Base-by-base conservation (phyloP, 306 rosid species). In the Rosa persica region DNA sequence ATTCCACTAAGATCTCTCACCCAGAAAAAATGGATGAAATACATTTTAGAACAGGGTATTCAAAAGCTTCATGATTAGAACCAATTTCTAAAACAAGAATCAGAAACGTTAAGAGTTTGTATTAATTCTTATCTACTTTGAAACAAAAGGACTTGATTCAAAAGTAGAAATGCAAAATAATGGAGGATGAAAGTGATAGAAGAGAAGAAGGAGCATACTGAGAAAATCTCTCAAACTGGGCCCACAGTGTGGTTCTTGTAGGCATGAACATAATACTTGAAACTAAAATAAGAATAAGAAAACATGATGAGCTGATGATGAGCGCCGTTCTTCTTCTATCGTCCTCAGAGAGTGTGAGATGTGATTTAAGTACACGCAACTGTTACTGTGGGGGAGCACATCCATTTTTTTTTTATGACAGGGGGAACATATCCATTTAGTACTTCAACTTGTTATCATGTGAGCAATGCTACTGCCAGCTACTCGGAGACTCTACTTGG, bases 171-270 rank as follows among this genome's bases (percentile, higher is more conserved):
- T 11, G 27, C 4, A 22, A 19, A 19, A 1, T 43, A 43, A 43
- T 43, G 60, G 23, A 17, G 60, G 46, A 55, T 8, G 67, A 79
- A 39, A 57, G 22, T 22, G 77, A 22, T 13, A 3, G 9, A 0
- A n/a, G 44, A 20, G 66, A 25, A 25, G 44, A 6, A 54, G 52
- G 75, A 48, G 23, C 96, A 85, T 86, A 95, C 99, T 85, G 74
- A 92, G 96, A 49, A 93, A 93, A 85, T 95, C 98, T 69, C 99
- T 98, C 77, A 92, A 86, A 90, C 85, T 70, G 92, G 93, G 3
- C 99, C 99, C 2, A 95, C 99, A 0, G 99, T 95, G 85, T 88
- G 88, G 83, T 95, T 95, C 81, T 87, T 85, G 93, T 91, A 91
- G 52, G 93, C 91, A 17, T 76, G 70, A 54, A 81, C 97, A 81